Conservation (phyloP, 2,329 filamentous ascomycete species). For the Alternaria conjuncta region DNA sequence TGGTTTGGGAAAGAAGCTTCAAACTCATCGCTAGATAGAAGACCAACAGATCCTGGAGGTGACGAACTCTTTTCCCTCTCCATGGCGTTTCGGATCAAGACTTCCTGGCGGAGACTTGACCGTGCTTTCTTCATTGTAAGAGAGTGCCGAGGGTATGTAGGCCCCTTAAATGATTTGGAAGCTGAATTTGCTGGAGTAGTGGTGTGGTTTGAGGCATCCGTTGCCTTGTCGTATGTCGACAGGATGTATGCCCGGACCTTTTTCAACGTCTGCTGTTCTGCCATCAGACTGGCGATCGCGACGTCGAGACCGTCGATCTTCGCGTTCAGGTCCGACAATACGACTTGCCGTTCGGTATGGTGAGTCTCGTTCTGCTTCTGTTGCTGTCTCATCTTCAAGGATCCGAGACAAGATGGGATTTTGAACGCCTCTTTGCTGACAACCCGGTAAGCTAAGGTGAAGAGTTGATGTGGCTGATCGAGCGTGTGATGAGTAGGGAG, state of each 20-base stretch:
- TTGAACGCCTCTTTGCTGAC: rapidly evolving
- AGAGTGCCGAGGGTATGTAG: neutral
- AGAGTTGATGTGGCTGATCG: rapidly evolving
- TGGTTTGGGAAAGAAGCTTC: neutral
- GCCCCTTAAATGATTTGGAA: rapidly evolving
- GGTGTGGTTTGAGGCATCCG: rapidly evolving
- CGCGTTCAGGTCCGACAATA: neutral
- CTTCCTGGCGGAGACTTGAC: neutral
- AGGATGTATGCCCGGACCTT: rapidly evolving
- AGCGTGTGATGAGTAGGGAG: neutral
- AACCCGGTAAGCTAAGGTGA: neutral
- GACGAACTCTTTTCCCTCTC: neutral
- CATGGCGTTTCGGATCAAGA: neutral
- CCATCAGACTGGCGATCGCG: neutral
- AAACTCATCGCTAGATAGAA: neutral
- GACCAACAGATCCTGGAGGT: neutral
- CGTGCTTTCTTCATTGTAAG: rapidly evolving
- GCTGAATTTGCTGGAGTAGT: rapidly evolving
- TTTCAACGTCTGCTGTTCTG: neutral
- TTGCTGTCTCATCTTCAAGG: rapidly evolving
- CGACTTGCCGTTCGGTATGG: neutral
- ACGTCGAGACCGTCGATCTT: neutral
- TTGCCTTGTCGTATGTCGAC: rapidly evolving
- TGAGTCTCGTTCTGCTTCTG: rapidly evolving
- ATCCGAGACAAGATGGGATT: rapidly evolving